Conservation (phyloP, 2,329 filamentous ascomycete genomes). For the Dactylellina drechsleri region DNA sequence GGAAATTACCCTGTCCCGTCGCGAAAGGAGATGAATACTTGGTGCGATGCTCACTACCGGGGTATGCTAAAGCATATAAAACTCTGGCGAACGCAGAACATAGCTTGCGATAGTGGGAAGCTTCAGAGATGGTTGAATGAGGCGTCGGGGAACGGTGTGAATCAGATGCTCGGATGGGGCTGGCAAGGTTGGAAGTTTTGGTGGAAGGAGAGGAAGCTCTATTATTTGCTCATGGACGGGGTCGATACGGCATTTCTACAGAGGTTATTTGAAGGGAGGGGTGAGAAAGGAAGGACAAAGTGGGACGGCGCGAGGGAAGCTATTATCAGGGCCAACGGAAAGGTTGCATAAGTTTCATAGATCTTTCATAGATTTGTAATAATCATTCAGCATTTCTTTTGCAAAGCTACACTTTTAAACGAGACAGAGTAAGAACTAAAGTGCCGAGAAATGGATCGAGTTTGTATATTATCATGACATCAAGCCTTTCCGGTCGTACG, state of each 20-base stretch:
- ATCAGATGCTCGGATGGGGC: conserved; percentile 60
- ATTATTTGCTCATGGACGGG: conserved; percentile 60
- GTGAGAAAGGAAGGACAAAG: conserved; percentile 55
- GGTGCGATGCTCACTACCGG: conserved; percentile 44
- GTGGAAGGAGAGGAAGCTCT: conserved; percentile 60
- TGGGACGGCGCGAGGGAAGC: conserved; percentile 59
- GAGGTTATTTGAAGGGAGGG: conserved; percentile 61
- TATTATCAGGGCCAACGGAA: conserved; percentile 53
- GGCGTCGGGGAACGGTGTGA: conserved; percentile 60
- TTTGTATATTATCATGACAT: too few relatives aligned
- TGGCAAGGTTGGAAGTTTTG: conserved; percentile 61
- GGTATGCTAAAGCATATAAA: conserved; percentile 6
- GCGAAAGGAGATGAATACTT: conserved; percentile 59
- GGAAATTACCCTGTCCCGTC: conserved; percentile 57
- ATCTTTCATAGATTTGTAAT: background rate
- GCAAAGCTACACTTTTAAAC: too few relatives aligned
- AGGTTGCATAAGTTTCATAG: background rate
- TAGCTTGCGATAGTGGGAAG: conserved; percentile 30
- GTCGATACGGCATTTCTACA: conserved; percentile 60
- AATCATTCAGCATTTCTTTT: too few relatives aligned
- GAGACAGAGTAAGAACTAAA: too few relatives aligned
- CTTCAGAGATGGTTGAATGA: conserved; percentile 60
- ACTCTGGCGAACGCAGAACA: conserved; percentile 11
- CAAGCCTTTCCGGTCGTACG: too few relatives aligned
- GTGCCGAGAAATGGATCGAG: too few relatives aligned